phyloP scores from a whole-genome alignment of 148 eudicot species.

The Gaultheria prostrata region DNA sequence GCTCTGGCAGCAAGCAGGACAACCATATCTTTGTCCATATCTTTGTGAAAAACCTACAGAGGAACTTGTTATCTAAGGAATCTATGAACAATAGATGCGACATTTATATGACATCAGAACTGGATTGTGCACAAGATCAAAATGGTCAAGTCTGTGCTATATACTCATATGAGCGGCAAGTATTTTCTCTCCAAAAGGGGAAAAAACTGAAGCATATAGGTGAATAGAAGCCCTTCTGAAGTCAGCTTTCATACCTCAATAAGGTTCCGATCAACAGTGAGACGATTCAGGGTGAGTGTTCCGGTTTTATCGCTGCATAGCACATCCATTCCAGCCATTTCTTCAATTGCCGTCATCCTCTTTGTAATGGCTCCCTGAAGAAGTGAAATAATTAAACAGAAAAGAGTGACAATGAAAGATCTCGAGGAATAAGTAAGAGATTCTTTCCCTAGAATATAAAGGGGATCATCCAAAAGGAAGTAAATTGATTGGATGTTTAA shows the following conservation, averaged over 20 bases:
- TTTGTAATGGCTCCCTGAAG: slow-evolving; percentile 75
- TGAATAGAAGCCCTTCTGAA: background rate
- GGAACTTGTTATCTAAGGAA: background rate
- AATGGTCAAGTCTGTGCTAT: background rate
- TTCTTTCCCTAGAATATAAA: background rate
- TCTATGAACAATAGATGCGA: background rate
- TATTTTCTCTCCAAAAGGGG: background rate
- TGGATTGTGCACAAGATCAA: slow-evolving; percentile 2
- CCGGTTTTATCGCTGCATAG: slow-evolving; percentile 84
- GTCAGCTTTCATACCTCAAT: slow-evolving; percentile 46
- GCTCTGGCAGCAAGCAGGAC: slow-evolving; percentile 75
- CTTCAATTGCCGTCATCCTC: slow-evolving; percentile 86
- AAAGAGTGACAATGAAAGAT: background rate
- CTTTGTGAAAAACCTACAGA: slow-evolving; percentile 48
- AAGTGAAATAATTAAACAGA: background rate
- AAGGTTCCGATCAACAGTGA: slow-evolving; percentile 63
- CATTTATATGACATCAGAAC: background rate
- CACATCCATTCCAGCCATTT: slow-evolving; percentile 92
- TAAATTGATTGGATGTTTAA: background rate
- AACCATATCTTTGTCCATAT: slow-evolving; percentile 59
- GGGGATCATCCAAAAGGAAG: background rate
- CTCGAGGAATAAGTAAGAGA: background rate
- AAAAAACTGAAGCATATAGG: background rate
- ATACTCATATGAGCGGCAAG: background rate
- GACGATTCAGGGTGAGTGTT: slow-evolving; percentile 66